phyloP scores from a whole-genome alignment of 1,284 basidiomycete species.

The Puccinia hordei region DNA sequence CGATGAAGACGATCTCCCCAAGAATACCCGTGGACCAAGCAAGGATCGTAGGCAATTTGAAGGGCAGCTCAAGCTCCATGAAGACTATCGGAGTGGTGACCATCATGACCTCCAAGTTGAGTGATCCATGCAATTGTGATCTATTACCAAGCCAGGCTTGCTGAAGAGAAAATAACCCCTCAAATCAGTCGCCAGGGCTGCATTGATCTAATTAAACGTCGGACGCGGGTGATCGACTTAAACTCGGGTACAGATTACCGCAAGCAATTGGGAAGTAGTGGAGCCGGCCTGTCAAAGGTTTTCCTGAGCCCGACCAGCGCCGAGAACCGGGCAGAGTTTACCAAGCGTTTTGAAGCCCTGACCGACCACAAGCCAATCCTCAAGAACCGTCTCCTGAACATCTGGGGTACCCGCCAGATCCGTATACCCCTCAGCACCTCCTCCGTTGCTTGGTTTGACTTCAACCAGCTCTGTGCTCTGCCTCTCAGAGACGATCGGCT shows the following conservation, averaged over 20 bases:
- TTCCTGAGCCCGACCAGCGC: constrained; percentile 79
- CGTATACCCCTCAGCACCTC: constrained; percentile 54
- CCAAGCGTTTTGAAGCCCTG: constrained; percentile 78
- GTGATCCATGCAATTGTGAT: constrained; percentile 56
- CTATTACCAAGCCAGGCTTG: background rate
- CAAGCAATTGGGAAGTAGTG: constrained; percentile 73
- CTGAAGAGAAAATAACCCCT: background rate
- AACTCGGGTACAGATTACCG: constrained; percentile 95
- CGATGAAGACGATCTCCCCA: too few relatives aligned
- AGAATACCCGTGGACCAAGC: too few relatives aligned
- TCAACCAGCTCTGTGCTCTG: constrained; percentile 82
- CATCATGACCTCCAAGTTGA: constrained; percentile 93
- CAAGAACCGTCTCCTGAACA: constrained; percentile 69
- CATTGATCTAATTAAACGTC: constrained; percentile 86
- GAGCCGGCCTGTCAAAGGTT: constrained; percentile 71
- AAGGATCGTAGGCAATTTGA: too few relatives aligned
- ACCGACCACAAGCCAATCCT: constrained; percentile 67
- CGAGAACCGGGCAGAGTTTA: constrained; percentile 70
- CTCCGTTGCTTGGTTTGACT: constrained; percentile 81
- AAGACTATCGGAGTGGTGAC: constrained; percentile 90
- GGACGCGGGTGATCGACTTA: constrained; percentile 83
- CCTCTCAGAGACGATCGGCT: constrained; percentile 79
- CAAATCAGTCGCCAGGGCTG: constrained; percentile 92
- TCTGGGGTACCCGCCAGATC: constrained; percentile 81
- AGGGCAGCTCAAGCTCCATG: too few relatives aligned